Evolutionary conservation across 2,329 filamentous ascomycete species (phyloP).

Genomic region (Hypoxylon sp.): DNA sequence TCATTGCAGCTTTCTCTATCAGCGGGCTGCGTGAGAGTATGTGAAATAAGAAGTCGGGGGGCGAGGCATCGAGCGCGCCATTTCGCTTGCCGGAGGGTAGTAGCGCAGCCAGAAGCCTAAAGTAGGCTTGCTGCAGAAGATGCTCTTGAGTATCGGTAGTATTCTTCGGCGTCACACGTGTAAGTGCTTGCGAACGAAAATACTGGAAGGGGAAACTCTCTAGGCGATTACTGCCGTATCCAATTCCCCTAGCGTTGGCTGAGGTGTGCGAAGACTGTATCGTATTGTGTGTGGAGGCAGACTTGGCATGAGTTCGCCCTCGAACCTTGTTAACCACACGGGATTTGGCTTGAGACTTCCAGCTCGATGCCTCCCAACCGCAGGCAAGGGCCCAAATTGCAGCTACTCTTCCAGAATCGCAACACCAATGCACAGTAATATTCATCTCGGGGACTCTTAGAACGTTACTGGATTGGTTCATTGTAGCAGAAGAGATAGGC

Average conservation of each 20-base stretch:
- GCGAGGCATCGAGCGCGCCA: constrained; percentile 3
- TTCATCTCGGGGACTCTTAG: neutral
- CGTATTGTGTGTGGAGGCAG: neutral
- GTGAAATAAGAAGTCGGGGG: constrained; percentile 22
- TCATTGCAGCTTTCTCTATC: constrained; percentile 33
- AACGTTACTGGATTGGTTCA: neutral
- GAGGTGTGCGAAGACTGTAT: neutral
- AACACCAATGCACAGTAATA: constrained; percentile 30
- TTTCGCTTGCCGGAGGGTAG: constrained; percentile 28
- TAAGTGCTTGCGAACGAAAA: neutral
- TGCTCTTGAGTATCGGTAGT: constrained; percentile 14
- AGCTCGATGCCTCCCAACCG: constrained; percentile 24
- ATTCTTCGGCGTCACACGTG: neutral
- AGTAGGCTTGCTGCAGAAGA: constrained; percentile 34
- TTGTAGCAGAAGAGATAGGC: neutral
- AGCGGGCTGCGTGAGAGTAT: constrained; percentile 48
- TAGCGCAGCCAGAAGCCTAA: constrained; percentile 40
- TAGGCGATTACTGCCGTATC: constrained; percentile 25
- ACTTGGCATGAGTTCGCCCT: constrained; percentile 7
- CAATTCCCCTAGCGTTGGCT: constrained; percentile 33
- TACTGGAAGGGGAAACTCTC: constrained; percentile 8
- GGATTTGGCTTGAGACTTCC: constrained; percentile 16
- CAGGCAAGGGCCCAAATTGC: constrained; percentile 42
- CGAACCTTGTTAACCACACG: constrained; percentile 22
- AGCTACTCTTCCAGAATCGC: constrained; percentile 28